Conservation (phyloP, 805 yeast species). For the Blastobotrys parvus region DNA sequence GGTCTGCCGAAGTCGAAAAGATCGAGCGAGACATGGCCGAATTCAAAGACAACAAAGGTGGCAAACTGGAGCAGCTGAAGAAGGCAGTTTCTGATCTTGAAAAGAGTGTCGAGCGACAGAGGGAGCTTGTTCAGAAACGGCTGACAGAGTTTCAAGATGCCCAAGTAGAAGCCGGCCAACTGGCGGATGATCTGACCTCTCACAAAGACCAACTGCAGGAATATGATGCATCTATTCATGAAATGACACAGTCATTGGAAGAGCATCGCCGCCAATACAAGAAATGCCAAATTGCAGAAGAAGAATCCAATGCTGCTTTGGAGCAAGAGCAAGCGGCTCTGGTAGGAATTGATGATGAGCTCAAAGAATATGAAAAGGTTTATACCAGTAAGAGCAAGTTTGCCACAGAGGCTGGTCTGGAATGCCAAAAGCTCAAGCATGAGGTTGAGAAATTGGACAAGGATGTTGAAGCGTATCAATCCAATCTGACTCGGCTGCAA, state of each 20-base stretch:
- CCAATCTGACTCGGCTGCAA: constrained; percentile 39
- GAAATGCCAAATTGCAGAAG: constrained; percentile 24
- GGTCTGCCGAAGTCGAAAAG: constrained; percentile 37
- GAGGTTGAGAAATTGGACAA: constrained; percentile 21
- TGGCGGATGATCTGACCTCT: constrained; percentile 44
- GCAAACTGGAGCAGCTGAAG: constrained; percentile 54
- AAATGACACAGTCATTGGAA: constrained; percentile 26
- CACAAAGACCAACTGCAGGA: constrained; percentile 37
- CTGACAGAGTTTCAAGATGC: constrained; percentile 52
- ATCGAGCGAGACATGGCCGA: constrained; percentile 77
- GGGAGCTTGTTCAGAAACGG: constrained; percentile 35
- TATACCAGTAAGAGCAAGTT: constrained; percentile 19
- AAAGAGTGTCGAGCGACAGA: constrained; percentile 30
- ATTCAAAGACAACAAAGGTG: constrained; percentile 68
- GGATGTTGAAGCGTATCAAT: constrained; percentile 10
- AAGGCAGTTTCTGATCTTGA: constrained; percentile 34
- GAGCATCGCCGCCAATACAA: constrained; percentile 27
- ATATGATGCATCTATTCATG: constrained; percentile 26
- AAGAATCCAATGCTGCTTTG: constrained; percentile 20
- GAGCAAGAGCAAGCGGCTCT: constrained; percentile 52
- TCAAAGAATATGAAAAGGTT: constrained; percentile 39
- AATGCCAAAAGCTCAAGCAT: constrained; percentile 23
- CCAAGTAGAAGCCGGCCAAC: constrained; percentile 65
- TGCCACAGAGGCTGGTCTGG: constrained; percentile 21
- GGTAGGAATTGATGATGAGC: constrained; percentile 68